phyloP scores from a whole-genome alignment of 2,329 filamentous ascomycete species.

The Nigrospora oryzae region DNA sequence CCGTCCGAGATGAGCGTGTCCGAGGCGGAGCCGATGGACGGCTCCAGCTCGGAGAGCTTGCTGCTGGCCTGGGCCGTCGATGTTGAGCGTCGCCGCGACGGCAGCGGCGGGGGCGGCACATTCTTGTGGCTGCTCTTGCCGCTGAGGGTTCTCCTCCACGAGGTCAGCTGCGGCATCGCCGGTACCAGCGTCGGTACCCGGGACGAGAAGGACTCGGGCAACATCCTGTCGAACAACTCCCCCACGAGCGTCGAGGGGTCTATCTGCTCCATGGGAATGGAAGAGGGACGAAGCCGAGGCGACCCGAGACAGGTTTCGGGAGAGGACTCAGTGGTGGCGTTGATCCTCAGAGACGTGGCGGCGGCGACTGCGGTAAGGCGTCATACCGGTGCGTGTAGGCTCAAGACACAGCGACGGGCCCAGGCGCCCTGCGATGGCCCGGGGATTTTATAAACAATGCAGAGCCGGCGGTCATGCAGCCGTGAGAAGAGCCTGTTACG shows the following conservation, averaged over 20 bases:
- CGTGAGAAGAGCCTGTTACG: too few relatives aligned
- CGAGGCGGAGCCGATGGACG: neutral
- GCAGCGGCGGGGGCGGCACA: neutral
- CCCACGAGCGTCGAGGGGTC: neutral
- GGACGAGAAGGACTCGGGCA: slow-evolving; percentile 1
- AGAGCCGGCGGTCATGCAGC: too few relatives aligned
- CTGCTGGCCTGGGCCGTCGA: neutral
- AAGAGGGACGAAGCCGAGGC: neutral
- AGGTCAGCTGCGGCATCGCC: neutral
- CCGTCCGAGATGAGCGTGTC: neutral
- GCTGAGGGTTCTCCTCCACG: neutral
- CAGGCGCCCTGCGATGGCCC: too few relatives aligned
- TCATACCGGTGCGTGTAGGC: too few relatives aligned
- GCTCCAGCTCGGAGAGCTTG: neutral
- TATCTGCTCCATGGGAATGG: slow-evolving; percentile 1
- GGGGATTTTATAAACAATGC: too few relatives aligned
- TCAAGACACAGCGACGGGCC: too few relatives aligned
- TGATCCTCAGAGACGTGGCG: too few relatives aligned
- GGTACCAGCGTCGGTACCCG: neutral
- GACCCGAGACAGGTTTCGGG: too few relatives aligned
- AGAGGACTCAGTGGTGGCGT: too few relatives aligned
- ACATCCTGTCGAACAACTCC: neutral
- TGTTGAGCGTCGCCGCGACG: neutral
- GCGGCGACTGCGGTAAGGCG: too few relatives aligned
- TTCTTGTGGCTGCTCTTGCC: neutral